phyloP scores from a whole-genome alignment of 2,329 filamentous ascomycete genomes.

The Fusarium scirpi region DNA sequence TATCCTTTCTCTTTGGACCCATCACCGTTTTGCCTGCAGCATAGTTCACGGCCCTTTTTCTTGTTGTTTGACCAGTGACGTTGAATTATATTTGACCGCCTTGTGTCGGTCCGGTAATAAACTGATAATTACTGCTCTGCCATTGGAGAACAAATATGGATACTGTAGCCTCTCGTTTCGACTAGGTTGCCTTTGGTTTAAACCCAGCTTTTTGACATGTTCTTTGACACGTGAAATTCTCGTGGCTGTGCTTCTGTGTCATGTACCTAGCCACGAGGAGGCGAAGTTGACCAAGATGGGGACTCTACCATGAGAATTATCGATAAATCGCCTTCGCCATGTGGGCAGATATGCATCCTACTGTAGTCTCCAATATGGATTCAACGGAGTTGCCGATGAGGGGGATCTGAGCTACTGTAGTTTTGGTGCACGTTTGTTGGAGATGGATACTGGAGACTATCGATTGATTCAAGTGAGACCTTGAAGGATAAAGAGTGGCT shows the following conservation, averaged over 20 bases:
- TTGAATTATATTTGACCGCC: background rate
- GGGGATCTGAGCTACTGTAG: background rate
- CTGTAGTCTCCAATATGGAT: background rate
- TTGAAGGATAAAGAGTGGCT: background rate
- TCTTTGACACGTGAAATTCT: constrained; percentile 32
- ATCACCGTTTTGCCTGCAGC: constrained; percentile 8
- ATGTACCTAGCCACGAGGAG: constrained; percentile 26
- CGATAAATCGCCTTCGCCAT: constrained; percentile 13
- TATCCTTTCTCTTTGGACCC: too few relatives aligned
- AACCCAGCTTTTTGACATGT: constrained; percentile 16
- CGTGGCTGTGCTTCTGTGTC: constrained; percentile 29
- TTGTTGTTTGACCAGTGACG: constrained; percentile 1
- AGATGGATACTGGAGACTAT: background rate
- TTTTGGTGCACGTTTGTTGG: background rate
- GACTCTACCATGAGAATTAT: background rate
- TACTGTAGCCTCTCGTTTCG: background rate
- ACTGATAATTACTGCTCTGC: background rate
- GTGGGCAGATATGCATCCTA: constrained; percentile 14
- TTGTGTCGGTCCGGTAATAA: constrained; percentile 27
- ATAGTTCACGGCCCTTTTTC: constrained; percentile 17
- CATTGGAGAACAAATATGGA: constrained; percentile 21
- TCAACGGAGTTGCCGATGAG: constrained; percentile 28
- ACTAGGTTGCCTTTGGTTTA: background rate
- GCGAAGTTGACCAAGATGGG: constrained; percentile 2
- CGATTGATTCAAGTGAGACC: constrained; percentile 26